Conservation (phyloP, 2,329 filamentous ascomycete genomes). For the Hypoxylon sp. region DNA sequence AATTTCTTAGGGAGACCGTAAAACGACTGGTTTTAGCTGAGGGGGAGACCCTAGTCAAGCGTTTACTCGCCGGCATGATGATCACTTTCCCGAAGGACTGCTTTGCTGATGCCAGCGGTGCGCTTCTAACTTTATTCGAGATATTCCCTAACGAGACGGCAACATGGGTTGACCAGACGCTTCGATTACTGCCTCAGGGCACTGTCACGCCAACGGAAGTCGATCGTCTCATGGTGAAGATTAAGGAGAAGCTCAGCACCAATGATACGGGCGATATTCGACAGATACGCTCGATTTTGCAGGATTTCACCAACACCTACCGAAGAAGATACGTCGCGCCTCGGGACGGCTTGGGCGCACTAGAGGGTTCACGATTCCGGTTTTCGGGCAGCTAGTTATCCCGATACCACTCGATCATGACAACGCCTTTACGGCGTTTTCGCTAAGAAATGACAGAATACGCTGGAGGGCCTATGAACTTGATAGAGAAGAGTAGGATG, state of each 20-base stretch:
- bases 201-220: conserved; percentile 85
- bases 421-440: neutral
- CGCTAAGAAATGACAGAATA: neutral
- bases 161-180: conserved; percentile 84
- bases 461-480: neutral
- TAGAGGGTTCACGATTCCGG: conserved; percentile 89
- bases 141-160: conserved; percentile 84
- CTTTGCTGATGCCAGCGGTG: conserved; percentile 92
- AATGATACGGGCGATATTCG: conserved; percentile 72
- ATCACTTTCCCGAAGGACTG: conserved; percentile 97
- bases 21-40: conserved; percentile 77
- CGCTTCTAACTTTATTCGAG: conserved; percentile 91
- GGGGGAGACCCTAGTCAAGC: conserved; percentile 85
- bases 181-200: conserved; percentile 85
- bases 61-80: conserved; percentile 98
- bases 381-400: conserved; percentile 66
- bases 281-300: conserved; percentile 85
- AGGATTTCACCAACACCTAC: conserved; percentile 97
- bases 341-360: conserved; percentile 85
- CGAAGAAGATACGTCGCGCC: conserved; percentile 95
- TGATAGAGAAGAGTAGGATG: neutral
- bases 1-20: conserved; percentile 79
- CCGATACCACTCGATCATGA: neutral
- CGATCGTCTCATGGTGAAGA: conserved; percentile 82
- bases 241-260: conserved; percentile 80